phyloP scores from a whole-genome alignment of 2,329 filamentous ascomycete genomes.

The Pseudogymnoascus sp. region DNA sequence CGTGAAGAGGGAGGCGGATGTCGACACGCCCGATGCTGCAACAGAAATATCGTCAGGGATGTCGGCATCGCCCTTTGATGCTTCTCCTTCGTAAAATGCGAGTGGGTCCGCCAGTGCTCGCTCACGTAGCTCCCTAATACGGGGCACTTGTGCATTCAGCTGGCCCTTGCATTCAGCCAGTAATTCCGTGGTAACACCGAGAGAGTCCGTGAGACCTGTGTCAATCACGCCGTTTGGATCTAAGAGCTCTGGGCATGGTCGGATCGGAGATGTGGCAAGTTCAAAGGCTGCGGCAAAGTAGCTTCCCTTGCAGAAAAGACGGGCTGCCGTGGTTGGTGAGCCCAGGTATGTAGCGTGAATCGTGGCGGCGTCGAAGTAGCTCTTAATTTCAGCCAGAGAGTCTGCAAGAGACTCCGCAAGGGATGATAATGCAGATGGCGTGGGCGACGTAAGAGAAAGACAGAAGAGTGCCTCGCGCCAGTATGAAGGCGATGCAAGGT shows the following conservation, averaged over 20 bases:
- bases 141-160: constrained; percentile 74
- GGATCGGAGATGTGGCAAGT: constrained; percentile 50
- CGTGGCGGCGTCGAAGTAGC: constrained; percentile 70
- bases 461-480: constrained; percentile 88
- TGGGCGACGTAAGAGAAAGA: constrained; percentile 58
- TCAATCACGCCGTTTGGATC: constrained; percentile 55
- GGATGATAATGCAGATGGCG: constrained; percentile 50
- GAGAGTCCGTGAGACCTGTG: constrained; percentile 68
- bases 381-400: constrained; percentile 73
- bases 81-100: constrained; percentile 78
- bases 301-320: constrained; percentile 78
- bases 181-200: constrained; percentile 78
- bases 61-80: constrained; percentile 51
- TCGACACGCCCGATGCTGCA: constrained; percentile 76
- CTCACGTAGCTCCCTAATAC: constrained; percentile 70
- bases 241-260: constrained; percentile 50
- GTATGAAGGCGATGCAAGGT: constrained; percentile 63
- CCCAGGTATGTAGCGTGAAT: constrained; percentile 76
- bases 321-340: constrained; percentile 62
- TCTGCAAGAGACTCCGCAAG: constrained; percentile 72
- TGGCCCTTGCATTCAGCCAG: constrained; percentile 89
- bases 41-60: constrained; percentile 89
- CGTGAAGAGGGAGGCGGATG: constrained; percentile 83
- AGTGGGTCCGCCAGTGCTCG: constrained; percentile 81
- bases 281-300: constrained; percentile 85